These are phyloP conservation scores for Coemansia sp. DNA, from an alignment of 192 early-diverging fungal genomes.

Conservation along the genomic window DNA sequence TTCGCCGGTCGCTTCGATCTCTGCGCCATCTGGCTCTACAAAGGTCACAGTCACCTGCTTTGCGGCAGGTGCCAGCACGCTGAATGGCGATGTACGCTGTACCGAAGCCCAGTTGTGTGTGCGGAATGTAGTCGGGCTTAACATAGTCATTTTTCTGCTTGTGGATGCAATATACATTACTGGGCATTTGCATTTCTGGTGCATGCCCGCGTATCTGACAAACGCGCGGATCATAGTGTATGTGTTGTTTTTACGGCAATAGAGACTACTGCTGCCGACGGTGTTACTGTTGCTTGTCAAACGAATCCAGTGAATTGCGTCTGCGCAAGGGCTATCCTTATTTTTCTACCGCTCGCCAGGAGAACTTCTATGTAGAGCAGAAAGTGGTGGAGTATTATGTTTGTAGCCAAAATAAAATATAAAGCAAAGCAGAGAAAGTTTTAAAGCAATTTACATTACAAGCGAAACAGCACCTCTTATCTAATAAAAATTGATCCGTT, in stretches of 20 bases:
- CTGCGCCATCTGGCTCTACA: conserved; percentile 81
- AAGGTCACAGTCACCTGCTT: conserved; percentile 73
- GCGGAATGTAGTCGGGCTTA: neutral
- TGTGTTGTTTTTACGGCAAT: neutral
- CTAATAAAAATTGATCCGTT: too few relatives aligned
- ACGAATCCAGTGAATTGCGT: neutral
- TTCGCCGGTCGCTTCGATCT: conserved; percentile 72
- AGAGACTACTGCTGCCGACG: neutral
- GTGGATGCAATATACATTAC: neutral
- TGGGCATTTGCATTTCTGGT: neutral
- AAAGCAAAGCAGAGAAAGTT: neutral
- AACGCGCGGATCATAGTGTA: conserved; percentile 13
- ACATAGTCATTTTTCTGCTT: neutral
- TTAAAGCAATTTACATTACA: neutral
- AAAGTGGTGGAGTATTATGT: neutral
- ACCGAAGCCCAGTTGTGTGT: neutral
- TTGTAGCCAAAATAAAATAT: neutral
- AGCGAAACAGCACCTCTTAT: too few relatives aligned
- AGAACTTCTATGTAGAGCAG: neutral
- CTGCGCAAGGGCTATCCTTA: neutral
- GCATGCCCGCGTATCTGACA: conserved; percentile 6
- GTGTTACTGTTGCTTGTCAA: neutral
- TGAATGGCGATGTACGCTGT: conserved; percentile 15
- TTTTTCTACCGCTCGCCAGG: neutral
- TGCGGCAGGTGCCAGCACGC: conserved; percentile 6